A percentile compares a stretch with the other conserved stretches of the same genome.
These are phyloP conservation scores for Penicillium odoratum DNA, from an alignment of 495 filamentous ascomycete species.

Conservation along the genomic window DNA sequence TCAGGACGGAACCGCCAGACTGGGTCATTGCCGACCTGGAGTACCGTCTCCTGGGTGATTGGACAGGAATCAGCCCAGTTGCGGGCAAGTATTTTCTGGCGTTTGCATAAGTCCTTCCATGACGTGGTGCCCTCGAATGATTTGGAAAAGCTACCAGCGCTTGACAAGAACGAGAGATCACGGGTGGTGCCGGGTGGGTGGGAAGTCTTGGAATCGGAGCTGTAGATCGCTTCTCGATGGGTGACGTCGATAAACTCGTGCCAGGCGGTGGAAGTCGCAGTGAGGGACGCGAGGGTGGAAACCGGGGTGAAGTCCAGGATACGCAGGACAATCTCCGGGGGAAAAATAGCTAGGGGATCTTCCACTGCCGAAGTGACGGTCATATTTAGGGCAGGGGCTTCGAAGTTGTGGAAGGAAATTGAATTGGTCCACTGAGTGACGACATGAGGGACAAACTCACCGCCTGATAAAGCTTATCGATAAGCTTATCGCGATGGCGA, in stretches of 20 bases:
- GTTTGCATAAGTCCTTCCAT: constrained; percentile 43
- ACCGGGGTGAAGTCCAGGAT: constrained; percentile 37
- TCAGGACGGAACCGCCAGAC: constrained; percentile 43
- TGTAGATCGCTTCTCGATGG: constrained; percentile 43
- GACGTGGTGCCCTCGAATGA: constrained; percentile 27
- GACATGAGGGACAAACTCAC: neutral
- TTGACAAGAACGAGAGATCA: constrained; percentile 25
- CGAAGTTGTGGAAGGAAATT: neutral
- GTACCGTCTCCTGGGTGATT: constrained; percentile 30
- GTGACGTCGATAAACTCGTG: constrained; percentile 43
- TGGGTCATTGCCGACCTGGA: constrained; percentile 41
- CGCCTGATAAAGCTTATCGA: neutral
- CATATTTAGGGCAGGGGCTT: constrained; percentile 15
- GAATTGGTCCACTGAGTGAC: neutral
- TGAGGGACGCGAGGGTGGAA: constrained; percentile 35
- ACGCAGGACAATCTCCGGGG: constrained; percentile 40
- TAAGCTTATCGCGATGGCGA: neutral
- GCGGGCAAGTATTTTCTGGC: constrained; percentile 35
- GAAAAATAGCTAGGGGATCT: constrained; percentile 36
- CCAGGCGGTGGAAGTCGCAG: constrained; percentile 38
- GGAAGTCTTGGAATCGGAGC: constrained; percentile 28
- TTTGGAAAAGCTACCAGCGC: constrained; percentile 24
- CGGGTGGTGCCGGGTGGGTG: constrained; percentile 21
- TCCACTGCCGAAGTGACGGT: constrained; percentile 5
- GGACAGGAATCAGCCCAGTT: constrained; percentile 36